These are phyloP conservation scores for Saprolegnia parasitica DNA, from an alignment of 352 stramenopile species.

Conservation along the genomic window DNA sequence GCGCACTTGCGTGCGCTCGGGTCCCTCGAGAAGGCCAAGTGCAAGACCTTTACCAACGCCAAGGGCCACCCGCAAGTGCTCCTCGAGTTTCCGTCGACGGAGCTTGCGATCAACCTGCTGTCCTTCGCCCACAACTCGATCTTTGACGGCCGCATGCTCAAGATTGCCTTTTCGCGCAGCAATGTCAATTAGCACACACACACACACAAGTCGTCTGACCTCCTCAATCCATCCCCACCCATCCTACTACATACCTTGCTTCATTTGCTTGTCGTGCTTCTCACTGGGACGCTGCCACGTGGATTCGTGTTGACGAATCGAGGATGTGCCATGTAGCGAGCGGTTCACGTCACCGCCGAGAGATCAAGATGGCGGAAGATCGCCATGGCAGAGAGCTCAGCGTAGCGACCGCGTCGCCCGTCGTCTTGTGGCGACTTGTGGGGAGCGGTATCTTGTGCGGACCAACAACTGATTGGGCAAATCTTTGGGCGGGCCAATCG, in stretches of 20 bases:
- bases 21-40: slow-evolving; percentile 41
- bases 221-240: slow-evolving; percentile 3
- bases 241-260: not conserved
- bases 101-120: slow-evolving; percentile 51
- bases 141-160: slow-evolving; percentile 39
- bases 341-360: not conserved
- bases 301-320: not conserved
- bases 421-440: not conserved
- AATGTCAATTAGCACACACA: not conserved
- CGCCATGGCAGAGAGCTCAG: too few species aligned
- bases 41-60: slow-evolving; percentile 45
- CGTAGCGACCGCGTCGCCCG: not conserved
- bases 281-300: not conserved
- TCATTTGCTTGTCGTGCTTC: not conserved
- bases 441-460: not conserved
- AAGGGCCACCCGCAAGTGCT: slow-evolving; percentile 49
- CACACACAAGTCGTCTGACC: too few species aligned
- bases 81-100: slow-evolving; percentile 47
- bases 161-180: slow-evolving; percentile 49
- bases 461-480: not conserved
- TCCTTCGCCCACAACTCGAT: slow-evolving; percentile 45
- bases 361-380: too few species aligned
- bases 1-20: slow-evolving; percentile 38
- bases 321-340: not conserved
- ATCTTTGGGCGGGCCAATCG: not conserved